These are phyloP conservation scores for Penicillium odoratum DNA, from an alignment of 495 filamentous ascomycete species.

Conservation along the genomic window DNA sequence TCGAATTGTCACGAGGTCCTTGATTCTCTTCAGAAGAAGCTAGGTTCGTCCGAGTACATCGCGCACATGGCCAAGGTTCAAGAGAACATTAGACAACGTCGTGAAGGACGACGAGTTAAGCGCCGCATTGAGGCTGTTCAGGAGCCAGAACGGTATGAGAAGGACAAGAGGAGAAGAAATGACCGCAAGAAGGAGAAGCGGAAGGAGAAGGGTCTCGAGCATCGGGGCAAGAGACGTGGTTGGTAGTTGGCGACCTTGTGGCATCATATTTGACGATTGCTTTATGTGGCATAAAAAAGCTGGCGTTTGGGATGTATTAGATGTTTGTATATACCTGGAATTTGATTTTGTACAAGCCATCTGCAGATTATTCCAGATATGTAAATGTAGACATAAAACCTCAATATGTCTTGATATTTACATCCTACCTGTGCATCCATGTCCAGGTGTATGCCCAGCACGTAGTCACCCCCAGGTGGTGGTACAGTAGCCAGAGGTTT, in stretches of 20 bases:
- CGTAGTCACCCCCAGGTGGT: too few species aligned
- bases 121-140: slow-evolving; percentile 80
- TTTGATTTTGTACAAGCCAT: slow-evolving; percentile 8
- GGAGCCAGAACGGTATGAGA: slow-evolving; percentile 73
- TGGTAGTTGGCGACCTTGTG: slow-evolving; percentile 42
- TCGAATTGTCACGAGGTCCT: slow-evolving; percentile 70
- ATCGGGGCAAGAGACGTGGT: slow-evolving; percentile 69
- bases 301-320: slow-evolving; percentile 25
- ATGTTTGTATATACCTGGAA: slow-evolving; percentile 17
- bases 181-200: slow-evolving; percentile 82
- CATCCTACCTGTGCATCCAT: too few species aligned
- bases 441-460: too few species aligned
- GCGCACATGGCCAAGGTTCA: slow-evolving; percentile 65
- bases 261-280: slow-evolving; percentile 22
- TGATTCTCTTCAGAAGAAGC: slow-evolving; percentile 72
- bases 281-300: slow-evolving; percentile 30
- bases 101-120: slow-evolving; percentile 75
- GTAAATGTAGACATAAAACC: neutral
- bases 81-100: slow-evolving; percentile 63
- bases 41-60: slow-evolving; percentile 80
- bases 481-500: too few species aligned
- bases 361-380: neutral
- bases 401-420: too few species aligned
- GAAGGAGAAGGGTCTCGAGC: slow-evolving; percentile 70
- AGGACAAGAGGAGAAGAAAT: slow-evolving; percentile 80